These are phyloP conservation scores for Pezicula radicicola DNA, from an alignment of 2,329 filamentous ascomycete species.

Conservation along the genomic window DNA sequence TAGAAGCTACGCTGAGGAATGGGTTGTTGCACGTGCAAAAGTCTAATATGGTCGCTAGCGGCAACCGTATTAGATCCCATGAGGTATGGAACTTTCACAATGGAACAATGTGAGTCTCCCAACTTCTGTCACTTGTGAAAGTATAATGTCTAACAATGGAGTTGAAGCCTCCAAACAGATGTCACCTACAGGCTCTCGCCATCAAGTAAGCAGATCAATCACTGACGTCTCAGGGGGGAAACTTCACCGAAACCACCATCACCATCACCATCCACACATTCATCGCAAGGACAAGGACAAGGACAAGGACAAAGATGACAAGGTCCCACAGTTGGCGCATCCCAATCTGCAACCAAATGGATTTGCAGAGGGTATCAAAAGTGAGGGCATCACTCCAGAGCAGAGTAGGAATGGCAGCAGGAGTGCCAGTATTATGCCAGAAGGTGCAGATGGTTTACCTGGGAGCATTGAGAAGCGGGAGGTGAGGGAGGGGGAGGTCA, in stretches of 20 bases:
- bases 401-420: conserved; percentile 42
- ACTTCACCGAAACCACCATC: conserved; percentile 33
- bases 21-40: no score
- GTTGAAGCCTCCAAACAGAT: conserved; percentile 26
- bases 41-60: no score
- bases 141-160: conserved; percentile 32
- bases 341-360: conserved; percentile 6
- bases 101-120: not conserved
- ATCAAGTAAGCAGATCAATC: conserved; percentile 51
- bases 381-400: conserved; percentile 41
- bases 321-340: conserved; percentile 13
- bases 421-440: conserved; percentile 36
- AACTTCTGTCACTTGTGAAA: not conserved
- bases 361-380: conserved; percentile 15
- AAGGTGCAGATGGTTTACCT: conserved; percentile 6
- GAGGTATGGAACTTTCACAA: not conserved
- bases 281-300: conserved; percentile 25
- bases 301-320: conserved; percentile 27
- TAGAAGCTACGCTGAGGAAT: no score
- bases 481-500: conserved; percentile 36
- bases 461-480: conserved; percentile 10
- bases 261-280: conserved; percentile 31
- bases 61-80: not conserved
- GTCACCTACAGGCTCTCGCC: conserved; percentile 38
- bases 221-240: conserved; percentile 14